A percentile compares a stretch with the other conserved stretches of the same genome.
These are phyloP conservation scores for Yamadazyma tumulicola DNA, from an alignment of 805 yeast species.

Conservation along the genomic window DNA sequence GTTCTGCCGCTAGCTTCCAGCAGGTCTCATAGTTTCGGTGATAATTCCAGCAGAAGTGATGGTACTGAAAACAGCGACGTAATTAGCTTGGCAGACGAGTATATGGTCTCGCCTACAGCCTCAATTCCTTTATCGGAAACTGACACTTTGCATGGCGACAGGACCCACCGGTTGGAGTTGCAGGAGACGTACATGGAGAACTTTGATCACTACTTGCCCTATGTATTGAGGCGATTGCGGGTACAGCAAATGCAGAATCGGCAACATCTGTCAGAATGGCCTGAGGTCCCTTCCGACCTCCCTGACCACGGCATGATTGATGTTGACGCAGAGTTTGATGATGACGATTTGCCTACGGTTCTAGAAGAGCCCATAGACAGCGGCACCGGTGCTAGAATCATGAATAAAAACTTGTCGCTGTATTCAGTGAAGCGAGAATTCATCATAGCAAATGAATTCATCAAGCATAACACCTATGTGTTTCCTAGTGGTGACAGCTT, in stretches of 20 bases:
- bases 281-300: not conserved
- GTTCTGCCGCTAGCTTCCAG: not conserved
- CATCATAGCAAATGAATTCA: slow-evolving; percentile 30
- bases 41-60: not conserved
- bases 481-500: slow-evolving; percentile 30
- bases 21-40: not conserved
- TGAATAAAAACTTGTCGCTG: slow-evolving; percentile 13
- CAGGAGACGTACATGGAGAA: slow-evolving; percentile 37
- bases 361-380: slow-evolving; percentile 14
- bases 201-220: slow-evolving; percentile 36
- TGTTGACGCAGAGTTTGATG: not conserved
- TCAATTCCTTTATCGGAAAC: slow-evolving; percentile 28
- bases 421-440: slow-evolving; percentile 27
- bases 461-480: slow-evolving; percentile 25
- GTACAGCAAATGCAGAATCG: slow-evolving; percentile 2
- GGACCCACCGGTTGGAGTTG: slow-evolving; percentile 25
- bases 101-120: slow-evolving; percentile 9
- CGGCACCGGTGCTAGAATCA: slow-evolving; percentile 1
- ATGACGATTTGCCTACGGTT: slow-evolving; percentile 22
- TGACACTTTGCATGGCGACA: slow-evolving; percentile 28
- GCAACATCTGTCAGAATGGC: not conserved
- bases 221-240: slow-evolving; percentile 29
- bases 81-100: slow-evolving; percentile 3
- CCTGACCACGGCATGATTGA: not conserved
- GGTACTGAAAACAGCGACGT: not conserved